Conservation (phyloP, 176 grass and related monocot genomes). For the Bolboschoenus planiculmis region DNA sequence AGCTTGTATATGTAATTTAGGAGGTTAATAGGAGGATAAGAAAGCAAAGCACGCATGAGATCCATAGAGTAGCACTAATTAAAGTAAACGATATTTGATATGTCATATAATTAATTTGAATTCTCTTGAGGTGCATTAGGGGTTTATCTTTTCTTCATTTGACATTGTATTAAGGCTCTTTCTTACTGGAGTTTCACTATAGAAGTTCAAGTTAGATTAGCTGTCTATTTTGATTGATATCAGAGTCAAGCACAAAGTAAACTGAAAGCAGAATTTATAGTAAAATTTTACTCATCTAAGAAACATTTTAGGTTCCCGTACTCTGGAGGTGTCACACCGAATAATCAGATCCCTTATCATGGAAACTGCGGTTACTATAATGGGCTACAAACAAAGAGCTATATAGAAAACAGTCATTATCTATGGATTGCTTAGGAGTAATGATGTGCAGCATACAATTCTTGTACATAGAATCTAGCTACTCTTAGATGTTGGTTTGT, state of each 20-base stretch:
- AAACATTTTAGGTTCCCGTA: not conserved
- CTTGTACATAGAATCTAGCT: constrained; percentile 14
- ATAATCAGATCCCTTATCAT: constrained; percentile 17
- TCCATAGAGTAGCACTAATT: constrained; percentile 7
- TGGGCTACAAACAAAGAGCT: constrained; percentile 13
- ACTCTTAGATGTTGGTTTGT: not conserved
- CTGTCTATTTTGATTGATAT: not conserved
- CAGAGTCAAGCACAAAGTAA: not conserved
- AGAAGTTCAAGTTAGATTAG: not conserved
- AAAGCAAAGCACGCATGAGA: constrained; percentile 17
- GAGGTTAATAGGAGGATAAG: constrained; percentile 9
- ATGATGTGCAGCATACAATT: constrained; percentile 13
- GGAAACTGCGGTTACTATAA: constrained; percentile 15
- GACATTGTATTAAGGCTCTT: not conserved
- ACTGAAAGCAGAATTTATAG: not conserved
- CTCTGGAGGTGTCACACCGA: not conserved
- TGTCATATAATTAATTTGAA: constrained; percentile 10
- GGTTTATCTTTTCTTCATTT: not conserved
- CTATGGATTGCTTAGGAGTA: constrained; percentile 3
- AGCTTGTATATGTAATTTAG: not conserved
- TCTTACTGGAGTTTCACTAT: not conserved
- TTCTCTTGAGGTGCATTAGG: not conserved
- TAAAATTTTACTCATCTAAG: not conserved
- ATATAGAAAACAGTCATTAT: not conserved
- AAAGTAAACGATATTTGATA: not conserved